phyloP scores from a whole-genome alignment of 2,329 filamentous ascomycete species.

The Trichoderma sp. region DNA sequence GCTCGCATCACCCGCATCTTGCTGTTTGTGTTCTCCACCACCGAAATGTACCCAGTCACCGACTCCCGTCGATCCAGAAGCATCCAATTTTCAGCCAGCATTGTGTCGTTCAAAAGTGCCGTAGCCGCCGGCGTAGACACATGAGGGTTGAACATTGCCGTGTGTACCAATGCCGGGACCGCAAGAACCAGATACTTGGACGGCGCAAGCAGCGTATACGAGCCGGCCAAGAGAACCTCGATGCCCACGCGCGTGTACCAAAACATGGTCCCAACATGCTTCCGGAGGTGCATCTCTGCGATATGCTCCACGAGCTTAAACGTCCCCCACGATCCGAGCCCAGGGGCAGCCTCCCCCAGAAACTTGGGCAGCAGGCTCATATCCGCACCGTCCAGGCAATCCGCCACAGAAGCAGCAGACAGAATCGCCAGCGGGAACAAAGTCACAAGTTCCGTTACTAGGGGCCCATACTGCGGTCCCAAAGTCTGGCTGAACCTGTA shows the following conservation, averaged over 20 bases:
- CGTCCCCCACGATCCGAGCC: constrained; percentile 65
- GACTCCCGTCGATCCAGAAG: constrained; percentile 83
- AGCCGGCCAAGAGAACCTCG: constrained; percentile 65
- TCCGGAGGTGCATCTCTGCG: constrained; percentile 45
- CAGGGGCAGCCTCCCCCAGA: constrained; percentile 64
- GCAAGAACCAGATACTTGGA: constrained; percentile 68
- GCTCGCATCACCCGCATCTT: constrained; percentile 84
- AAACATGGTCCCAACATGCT: constrained; percentile 61
- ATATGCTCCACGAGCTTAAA: constrained; percentile 56
- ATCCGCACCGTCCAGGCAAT: constrained; percentile 63
- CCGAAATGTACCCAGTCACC: constrained; percentile 87
- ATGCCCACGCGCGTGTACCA: constrained; percentile 71
- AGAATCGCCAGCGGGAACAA: constrained; percentile 69
- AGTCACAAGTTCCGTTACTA: constrained; percentile 72
- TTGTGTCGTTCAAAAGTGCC: constrained; percentile 62
- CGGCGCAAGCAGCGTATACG: constrained; percentile 67
- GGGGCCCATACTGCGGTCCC: constrained; percentile 70
- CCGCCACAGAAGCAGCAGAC: constrained; percentile 64
- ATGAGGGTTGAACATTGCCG: constrained; percentile 73
- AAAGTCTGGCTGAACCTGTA: constrained; percentile 66
- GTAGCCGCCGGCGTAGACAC: constrained; percentile 63
- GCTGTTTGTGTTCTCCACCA: constrained; percentile 72
- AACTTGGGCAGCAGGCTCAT: constrained; percentile 57
- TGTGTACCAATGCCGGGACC: constrained; percentile 73
- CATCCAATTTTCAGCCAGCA: constrained; percentile 68